Evolutionary conservation across 2,329 filamentous ascomycete species (phyloP), one percentile per base, ranked within the genome.

Genomic region (Calonectria hongkongensis): DNA sequence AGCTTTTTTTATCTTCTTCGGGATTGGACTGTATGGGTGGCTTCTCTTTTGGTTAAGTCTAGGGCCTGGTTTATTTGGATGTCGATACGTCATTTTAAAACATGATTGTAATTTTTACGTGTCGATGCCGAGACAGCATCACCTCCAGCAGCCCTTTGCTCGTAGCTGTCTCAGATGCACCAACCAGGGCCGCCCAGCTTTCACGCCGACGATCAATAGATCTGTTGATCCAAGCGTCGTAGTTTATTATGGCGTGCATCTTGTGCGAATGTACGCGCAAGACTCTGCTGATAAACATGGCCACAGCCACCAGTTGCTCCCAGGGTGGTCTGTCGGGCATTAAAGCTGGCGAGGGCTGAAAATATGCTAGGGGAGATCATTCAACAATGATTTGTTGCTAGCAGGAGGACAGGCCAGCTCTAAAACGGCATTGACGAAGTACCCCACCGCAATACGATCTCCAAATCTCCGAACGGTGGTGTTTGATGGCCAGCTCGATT

Each of bases 61-160:
- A 75, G 66, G 73, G 70, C 47, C 70, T 54, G 36, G 66, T 68
- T 64, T 73, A 30, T 18, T 74, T 39, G 41, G 54, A 63, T 73
- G 68, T 58, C 25, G 74, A 76, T 64, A 43, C 47, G 71, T 79
- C 75, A 78, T 72, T 68, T 77, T 58, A n/a, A 74, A 45, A 16
- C 58, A 68, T 30, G 28, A 60, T 74, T 43, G 58, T 72, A 72
- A 64, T 30, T 50, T 50, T 70, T 39, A 68, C 69, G 15, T 68
- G 66, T 63, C 51, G 41, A 25, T 33, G 25, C 56, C 28, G 68
- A 70, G 43, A 74, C 51, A 63, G 54, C 25, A 64, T 43, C 33
- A 25, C 8, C 16, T 9, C 25, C 54, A 41, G 33, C 13, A 25
- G 12, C 36, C 41, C 33, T 16, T 21, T 60, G 27, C 21, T 33